Conservation (phyloP, 164 flowering plant genomes). For the Berberis thunbergii region DNA sequence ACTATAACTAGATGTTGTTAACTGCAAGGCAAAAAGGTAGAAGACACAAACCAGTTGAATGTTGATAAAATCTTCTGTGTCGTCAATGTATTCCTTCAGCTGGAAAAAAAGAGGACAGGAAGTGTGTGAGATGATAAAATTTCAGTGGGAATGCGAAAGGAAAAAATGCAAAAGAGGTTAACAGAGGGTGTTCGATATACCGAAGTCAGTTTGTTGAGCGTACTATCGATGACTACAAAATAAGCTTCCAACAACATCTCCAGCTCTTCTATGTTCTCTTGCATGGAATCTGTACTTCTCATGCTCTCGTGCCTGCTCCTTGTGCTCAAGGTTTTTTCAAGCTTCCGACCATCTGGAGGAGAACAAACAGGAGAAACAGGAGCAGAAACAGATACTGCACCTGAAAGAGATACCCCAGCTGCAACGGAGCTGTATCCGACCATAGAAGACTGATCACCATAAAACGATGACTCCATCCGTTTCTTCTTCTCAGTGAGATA, state of each 20-base stretch:
- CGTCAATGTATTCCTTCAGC: constrained; percentile 57
- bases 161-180: background rate
- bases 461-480: constrained; percentile 45
- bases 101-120: constrained; percentile 20
- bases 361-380: constrained; percentile 96
- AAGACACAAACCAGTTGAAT: constrained; percentile 72
- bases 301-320: constrained; percentile 83
- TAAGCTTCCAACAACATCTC: constrained; percentile 95
- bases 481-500: constrained; percentile 42
- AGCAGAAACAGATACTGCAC: constrained; percentile 62
- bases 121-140: background rate
- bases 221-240: constrained; percentile 83
- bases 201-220: constrained; percentile 87
- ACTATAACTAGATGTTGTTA: background rate
- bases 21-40: background rate
- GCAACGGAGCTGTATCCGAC: constrained; percentile 52
- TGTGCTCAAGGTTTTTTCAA: constrained; percentile 76
- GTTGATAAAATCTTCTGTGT: constrained; percentile 43
- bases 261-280: constrained; percentile 69
- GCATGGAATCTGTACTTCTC: constrained; percentile 58
- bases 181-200: constrained; percentile 23
- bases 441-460: constrained; percentile 67
- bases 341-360: constrained; percentile 59
- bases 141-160: background rate
- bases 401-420: constrained; percentile 52